Evolutionary conservation across 2,329 filamentous ascomycete genomes (phyloP), one percentile per base, ranked within the genome.

Genomic region (Arthrobotrys megalospora): DNA sequence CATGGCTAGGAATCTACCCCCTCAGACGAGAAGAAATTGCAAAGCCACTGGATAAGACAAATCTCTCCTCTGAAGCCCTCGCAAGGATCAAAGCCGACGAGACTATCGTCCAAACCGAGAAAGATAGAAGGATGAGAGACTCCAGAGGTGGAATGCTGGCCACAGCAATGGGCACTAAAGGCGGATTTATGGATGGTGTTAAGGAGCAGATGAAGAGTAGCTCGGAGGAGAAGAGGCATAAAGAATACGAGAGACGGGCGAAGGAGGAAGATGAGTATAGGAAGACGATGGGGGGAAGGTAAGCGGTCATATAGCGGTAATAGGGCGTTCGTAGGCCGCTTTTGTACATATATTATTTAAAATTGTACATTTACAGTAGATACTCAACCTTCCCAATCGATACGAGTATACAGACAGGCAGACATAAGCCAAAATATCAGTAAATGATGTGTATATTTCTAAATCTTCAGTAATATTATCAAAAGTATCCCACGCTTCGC

Each of bases 1-100:
- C 79, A 0, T 81, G 79, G 72, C 81, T 85, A 12, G 85, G 85
- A 19, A 84, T 88, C 70, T 82, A 82, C 24, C 84, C n/a, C 65
- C 60, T 19, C 2, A 50, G 16, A 6, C 34, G 36, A 21, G 43
- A 47, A 16, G 53, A 41, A 24, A n/a, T 71, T 6, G 62, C 75
- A 28, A 45, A 50, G n/a, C 75, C 75, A 8, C 67, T 68, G 16
- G 21, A 14, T 10, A 32, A 52, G 6, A 12, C 38, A 16, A 71
- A 64, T 34, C 72, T 76, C 6, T 76, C 78, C 53, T 12, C 47
- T 14, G 60, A 63, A 36, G 63, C 53, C 43, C 68, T 67, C n/a
- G 63, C 77, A 6, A 60, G 41, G 24, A 47, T 78, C n/a, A 34
- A 67, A 47, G 32, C 53, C 2, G 75, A 78, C 24, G 45, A 71